A percentile compares a stretch with the other conserved stretches of the same genome.
Conservation (phyloP, 208 protist genomes). For the Leishmania braziliensis region DNA sequence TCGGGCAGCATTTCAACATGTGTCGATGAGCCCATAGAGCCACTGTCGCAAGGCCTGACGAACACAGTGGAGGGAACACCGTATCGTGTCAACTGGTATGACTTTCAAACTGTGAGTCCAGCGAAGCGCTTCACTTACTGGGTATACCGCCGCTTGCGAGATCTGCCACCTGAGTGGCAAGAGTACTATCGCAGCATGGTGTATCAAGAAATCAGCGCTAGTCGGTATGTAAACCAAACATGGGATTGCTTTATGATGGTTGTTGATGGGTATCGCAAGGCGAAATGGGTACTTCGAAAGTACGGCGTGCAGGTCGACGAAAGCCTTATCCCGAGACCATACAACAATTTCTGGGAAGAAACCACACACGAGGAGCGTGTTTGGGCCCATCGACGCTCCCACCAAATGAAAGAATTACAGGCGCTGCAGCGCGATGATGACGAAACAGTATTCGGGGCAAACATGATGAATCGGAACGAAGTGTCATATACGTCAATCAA, state of each 20-base stretch:
- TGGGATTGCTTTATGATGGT: slow-evolving; percentile 94
- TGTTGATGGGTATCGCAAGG: slow-evolving; percentile 86
- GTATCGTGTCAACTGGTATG: slow-evolving; percentile 83
- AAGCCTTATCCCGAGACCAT: slow-evolving; percentile 78
- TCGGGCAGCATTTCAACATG: not conserved
- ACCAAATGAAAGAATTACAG: slow-evolving; percentile 89
- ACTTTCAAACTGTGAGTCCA: slow-evolving; percentile 63
- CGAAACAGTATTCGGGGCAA: slow-evolving; percentile 76
- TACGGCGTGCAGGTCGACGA: slow-evolving; percentile 77
- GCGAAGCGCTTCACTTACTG: slow-evolving; percentile 87
- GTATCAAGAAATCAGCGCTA: slow-evolving; percentile 78
- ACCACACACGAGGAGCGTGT: slow-evolving; percentile 89
- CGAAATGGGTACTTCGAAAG: slow-evolving; percentile 87
- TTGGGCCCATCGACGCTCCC: slow-evolving; percentile 85
- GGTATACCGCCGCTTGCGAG: slow-evolving; percentile 74
- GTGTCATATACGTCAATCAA: slow-evolving; percentile 65
- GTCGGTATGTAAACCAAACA: slow-evolving; percentile 82
- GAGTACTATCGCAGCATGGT: slow-evolving; percentile 89
- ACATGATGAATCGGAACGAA: slow-evolving; percentile 71
- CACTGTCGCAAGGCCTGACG: slow-evolving; percentile 54
- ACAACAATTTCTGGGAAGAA: slow-evolving; percentile 93
- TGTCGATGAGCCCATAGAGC: slow-evolving; percentile 29
- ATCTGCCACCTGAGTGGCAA: slow-evolving; percentile 81
- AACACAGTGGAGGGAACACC: slow-evolving; percentile 62
- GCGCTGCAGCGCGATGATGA: slow-evolving; percentile 84